phyloP scores from a whole-genome alignment of 345 rosid genomes.

The Hibiscus trionum region DNA sequence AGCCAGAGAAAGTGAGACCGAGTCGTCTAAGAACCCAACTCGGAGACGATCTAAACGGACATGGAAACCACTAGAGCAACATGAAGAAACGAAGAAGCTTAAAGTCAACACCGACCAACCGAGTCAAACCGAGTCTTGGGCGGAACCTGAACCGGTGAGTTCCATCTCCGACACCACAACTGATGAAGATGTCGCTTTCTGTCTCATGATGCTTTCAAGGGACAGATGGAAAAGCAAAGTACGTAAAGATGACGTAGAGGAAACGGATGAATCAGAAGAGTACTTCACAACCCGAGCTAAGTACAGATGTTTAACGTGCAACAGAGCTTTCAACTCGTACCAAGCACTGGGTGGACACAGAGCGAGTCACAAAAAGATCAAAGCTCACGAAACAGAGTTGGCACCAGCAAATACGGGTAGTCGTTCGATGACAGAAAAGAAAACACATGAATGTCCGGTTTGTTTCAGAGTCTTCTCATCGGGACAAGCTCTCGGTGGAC shows the following conservation, averaged over 20 bases:
- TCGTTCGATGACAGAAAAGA: constrained; percentile 23
- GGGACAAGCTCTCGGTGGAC: constrained; percentile 99
- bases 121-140: constrained; percentile 20
- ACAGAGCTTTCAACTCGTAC: constrained; percentile 71
- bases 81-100: constrained; percentile 17
- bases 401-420: constrained; percentile 33
- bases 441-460: constrained; percentile 73
- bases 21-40: constrained; percentile 58
- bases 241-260: constrained; percentile 15
- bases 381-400: constrained; percentile 20
- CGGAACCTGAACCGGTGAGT: constrained; percentile 57
- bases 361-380: constrained; percentile 81
- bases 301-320: constrained; percentile 80
- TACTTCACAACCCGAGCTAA: constrained; percentile 31
- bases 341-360: constrained; percentile 91
- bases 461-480: constrained; percentile 75
- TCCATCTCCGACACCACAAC: constrained; percentile 69
- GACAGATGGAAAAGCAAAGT: constrained; percentile 57
- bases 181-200: constrained; percentile 85
- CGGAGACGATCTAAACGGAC: constrained; percentile 63
- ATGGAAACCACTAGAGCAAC: constrained; percentile 20
- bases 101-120: constrained; percentile 6
- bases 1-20: constrained; percentile 74
- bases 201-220: constrained; percentile 88
- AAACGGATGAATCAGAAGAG: constrained; percentile 35